Evolutionary conservation across 805 yeast genomes (phyloP).

Genomic region (Saccharomycopsis sp.): DNA sequence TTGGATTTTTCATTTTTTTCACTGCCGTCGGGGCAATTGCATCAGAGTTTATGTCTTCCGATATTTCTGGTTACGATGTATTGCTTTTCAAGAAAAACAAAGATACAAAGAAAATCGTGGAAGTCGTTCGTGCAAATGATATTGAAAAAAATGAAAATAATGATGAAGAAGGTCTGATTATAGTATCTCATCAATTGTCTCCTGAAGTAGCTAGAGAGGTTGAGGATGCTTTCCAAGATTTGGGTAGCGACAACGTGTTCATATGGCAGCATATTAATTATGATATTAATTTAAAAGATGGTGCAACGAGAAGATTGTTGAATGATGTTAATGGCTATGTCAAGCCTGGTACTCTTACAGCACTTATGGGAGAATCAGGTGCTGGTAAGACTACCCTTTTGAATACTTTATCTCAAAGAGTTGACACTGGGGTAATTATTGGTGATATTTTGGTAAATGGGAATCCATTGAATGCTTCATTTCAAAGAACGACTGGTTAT

Average conservation of each 20-base stretch:
- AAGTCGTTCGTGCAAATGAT: background rate
- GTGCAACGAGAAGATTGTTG: constrained; percentile 37
- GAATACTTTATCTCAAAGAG: constrained; percentile 45
- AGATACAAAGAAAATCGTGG: background rate
- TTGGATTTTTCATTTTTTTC: constrained; percentile 40
- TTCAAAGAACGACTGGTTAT: constrained; percentile 48
- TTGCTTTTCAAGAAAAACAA: constrained; percentile 10
- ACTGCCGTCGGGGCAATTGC: constrained; percentile 23
- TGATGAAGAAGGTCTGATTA: background rate
- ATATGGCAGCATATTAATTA: constrained; percentile 40
- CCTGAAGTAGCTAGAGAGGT: background rate
- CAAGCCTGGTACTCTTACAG: constrained; percentile 57
- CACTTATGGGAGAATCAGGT: constrained; percentile 54
- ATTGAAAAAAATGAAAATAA: background rate
- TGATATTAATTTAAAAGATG: constrained; percentile 21
- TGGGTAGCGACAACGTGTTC: constrained; percentile 37
- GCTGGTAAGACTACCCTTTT: constrained; percentile 53
- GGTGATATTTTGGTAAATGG: constrained; percentile 55
- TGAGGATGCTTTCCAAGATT: background rate
- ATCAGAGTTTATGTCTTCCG: constrained; percentile 19
- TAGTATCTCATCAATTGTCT: background rate
- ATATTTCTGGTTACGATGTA: constrained; percentile 3
- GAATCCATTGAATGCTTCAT: constrained; percentile 38
- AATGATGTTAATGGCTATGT: constrained; percentile 54
- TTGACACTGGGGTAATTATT: constrained; percentile 43